Base-by-base conservation (phyloP, 2,329 filamentous ascomycete genomes). In the Venturiaceae sp. region DNA sequence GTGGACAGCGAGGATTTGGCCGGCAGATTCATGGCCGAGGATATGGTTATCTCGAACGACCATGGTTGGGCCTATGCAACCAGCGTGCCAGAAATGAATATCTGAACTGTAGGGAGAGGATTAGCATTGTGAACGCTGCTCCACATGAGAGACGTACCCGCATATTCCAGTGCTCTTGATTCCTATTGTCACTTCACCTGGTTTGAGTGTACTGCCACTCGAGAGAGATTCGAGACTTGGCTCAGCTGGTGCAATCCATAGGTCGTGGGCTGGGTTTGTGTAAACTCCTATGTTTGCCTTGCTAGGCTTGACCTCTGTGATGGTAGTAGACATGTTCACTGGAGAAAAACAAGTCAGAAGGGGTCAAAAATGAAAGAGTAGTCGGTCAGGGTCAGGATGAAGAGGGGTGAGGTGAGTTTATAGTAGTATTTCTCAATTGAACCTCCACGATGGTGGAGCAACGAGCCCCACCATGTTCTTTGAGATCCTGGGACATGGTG, bases 161-260 rank as follows among this genome's bases (percentile, higher is more conserved):
- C 94, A 97, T 67, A 97, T 97, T 59, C 94, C 94, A 7, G 92
- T 96, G 75, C 89, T 95, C 75, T 92, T 90, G 72, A 97, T 84
- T 58, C 89, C 90, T 62, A 97, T 74, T 28, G 90, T 91, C 53
- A 96, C 90, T 75, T 96, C 88, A 55, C 92, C 92, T 26, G 82
- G 80, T 74, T 88, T 85, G 66, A 96, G 77, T 54, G 79, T 80
- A 57, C 84, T 87, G 33, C 82, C 81, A 63, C 80, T 81, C 66
- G 85, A 77, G 59, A 95, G 85, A 62, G 84, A 84, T 70, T 95
- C 88, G 28, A 90, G 75, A 47, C 82, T 85, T 4, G 92, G 92
- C 65, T 83, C 80, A 13, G 92, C 85, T 63, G 90, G 85, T 59
- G 81, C 87, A 61, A 96, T 83, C 90, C 92, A 97, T 57, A 97